Evolutionary conservation across 805 yeast species (phyloP).

Genomic region (Lachancea nothofagi): DNA sequence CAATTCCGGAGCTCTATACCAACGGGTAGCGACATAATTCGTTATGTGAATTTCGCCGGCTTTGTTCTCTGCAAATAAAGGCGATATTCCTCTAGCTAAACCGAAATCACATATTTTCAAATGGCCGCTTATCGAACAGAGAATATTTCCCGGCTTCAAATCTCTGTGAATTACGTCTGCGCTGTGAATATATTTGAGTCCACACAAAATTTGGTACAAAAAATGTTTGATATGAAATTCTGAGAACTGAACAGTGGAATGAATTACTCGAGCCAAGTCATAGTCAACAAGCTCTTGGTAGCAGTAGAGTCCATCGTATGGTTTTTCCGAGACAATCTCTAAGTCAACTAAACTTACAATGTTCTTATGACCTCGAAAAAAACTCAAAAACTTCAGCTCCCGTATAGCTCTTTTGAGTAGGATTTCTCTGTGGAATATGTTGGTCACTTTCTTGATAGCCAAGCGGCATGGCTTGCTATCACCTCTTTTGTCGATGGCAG

Average conservation of each 20-base stretch:
- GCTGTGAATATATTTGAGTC: slow-evolving; percentile 81
- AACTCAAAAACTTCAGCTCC: slow-evolving; percentile 74
- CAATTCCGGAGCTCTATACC: slow-evolving; percentile 94
- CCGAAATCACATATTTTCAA: slow-evolving; percentile 93
- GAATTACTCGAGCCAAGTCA: slow-evolving; percentile 77
- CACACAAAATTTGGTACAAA: slow-evolving; percentile 77
- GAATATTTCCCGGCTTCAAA: slow-evolving; percentile 83
- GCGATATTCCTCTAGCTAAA: slow-evolving; percentile 69
- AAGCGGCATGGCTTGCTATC: slow-evolving; percentile 33
- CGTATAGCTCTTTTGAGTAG: slow-evolving; percentile 75
- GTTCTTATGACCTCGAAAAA: slow-evolving; percentile 80
- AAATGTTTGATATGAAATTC: slow-evolving; percentile 76
- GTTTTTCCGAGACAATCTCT: slow-evolving; percentile 58
- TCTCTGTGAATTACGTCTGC: slow-evolving; percentile 92
- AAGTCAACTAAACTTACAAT: slow-evolving; percentile 69
- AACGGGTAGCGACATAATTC: slow-evolving; percentile 86
- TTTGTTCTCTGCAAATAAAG: slow-evolving; percentile 27
- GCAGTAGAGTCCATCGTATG: slow-evolving; percentile 83
- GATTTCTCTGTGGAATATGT: slow-evolving; percentile 61
- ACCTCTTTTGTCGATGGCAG: slow-evolving; percentile 44
- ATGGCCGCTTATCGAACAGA: slow-evolving; percentile 66
- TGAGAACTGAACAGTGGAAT: slow-evolving; percentile 69
- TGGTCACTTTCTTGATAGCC: slow-evolving; percentile 78
- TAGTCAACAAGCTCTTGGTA: slow-evolving; percentile 80
- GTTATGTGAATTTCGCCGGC: slow-evolving; percentile 49